Conservation (phyloP, 2,329 filamentous ascomycete genomes). For the Pseudogymnoascus sp. region DNA sequence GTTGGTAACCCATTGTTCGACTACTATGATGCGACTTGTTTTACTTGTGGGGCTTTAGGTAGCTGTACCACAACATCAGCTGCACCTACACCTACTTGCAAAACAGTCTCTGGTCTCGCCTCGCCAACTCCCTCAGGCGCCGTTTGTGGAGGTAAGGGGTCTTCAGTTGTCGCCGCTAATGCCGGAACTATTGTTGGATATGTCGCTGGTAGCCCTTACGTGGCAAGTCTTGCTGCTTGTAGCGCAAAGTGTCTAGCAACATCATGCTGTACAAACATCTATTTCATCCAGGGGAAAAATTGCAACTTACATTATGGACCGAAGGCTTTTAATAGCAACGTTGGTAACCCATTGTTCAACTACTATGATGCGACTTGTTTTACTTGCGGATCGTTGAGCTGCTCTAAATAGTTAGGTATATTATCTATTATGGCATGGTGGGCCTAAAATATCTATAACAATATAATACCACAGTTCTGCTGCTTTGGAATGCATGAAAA, state of each 20-base stretch:
- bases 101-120: background rate
- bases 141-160: background rate
- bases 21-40: no score
- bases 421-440: no score
- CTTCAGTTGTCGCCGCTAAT: background rate
- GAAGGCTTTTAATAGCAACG: background rate
- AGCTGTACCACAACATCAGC: no score
- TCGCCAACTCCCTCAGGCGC: background rate
- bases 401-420: no score
- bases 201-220: background rate
- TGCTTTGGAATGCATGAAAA: no score
- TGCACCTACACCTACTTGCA: background rate
- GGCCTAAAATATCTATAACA: no score
- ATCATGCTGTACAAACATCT: background rate
- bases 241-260: background rate
- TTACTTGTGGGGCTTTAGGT: no score
- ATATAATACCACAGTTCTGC: no score
- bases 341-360: background rate
- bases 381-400: background rate
- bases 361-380: background rate
- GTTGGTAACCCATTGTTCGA: no score
- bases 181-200: background rate
- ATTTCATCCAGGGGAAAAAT: background rate
- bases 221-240: background rate
- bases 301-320: background rate